These are phyloP conservation scores for Colletotrichum brevisporum DNA, from an alignment of 2,329 filamentous ascomycete species.

Conservation along the genomic window DNA sequence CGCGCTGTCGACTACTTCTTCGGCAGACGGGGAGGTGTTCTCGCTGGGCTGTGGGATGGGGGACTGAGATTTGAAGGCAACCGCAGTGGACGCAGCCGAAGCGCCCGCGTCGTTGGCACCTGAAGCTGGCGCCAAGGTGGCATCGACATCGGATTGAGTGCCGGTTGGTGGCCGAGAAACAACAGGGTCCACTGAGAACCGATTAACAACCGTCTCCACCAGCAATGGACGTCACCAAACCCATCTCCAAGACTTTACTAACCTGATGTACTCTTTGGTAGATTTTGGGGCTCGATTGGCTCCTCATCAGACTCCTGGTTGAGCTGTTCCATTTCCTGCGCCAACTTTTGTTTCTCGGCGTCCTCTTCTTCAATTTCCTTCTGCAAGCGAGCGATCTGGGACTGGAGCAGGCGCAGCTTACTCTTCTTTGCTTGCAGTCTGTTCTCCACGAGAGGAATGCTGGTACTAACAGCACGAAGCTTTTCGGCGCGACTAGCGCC, in stretches of 20 bases:
- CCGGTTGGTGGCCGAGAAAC: slow-evolving; percentile 3
- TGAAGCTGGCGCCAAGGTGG: not conserved
- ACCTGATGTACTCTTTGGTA: slow-evolving; percentile 36
- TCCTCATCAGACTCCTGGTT: slow-evolving; percentile 27
- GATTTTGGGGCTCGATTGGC: slow-evolving; percentile 25
- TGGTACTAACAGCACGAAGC: slow-evolving; percentile 54
- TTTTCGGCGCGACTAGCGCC: slow-evolving; percentile 44
- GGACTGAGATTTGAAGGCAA: not conserved
- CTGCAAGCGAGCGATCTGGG: slow-evolving; percentile 63
- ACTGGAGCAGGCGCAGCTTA: slow-evolving; percentile 61
- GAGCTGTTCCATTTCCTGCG: slow-evolving; percentile 45
- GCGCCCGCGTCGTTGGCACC: not conserved
- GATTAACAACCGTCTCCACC: not conserved
- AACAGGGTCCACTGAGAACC: slow-evolving; percentile 25
- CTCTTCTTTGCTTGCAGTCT: slow-evolving; percentile 60
- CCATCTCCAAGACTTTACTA: not conserved
- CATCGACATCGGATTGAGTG: slow-evolving; percentile 6
- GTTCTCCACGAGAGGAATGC: slow-evolving; percentile 55
- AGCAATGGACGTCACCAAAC: no score
- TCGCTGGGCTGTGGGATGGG: slow-evolving; percentile 2
- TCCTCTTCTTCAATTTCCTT: slow-evolving; percentile 60
- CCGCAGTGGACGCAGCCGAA: not conserved
- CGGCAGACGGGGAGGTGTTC: not conserved
- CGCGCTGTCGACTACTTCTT: slow-evolving; percentile 20
- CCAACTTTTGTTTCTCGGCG: slow-evolving; percentile 51